Conservation (phyloP, 164 flowering plant species). For the Vitis riparia region DNA sequence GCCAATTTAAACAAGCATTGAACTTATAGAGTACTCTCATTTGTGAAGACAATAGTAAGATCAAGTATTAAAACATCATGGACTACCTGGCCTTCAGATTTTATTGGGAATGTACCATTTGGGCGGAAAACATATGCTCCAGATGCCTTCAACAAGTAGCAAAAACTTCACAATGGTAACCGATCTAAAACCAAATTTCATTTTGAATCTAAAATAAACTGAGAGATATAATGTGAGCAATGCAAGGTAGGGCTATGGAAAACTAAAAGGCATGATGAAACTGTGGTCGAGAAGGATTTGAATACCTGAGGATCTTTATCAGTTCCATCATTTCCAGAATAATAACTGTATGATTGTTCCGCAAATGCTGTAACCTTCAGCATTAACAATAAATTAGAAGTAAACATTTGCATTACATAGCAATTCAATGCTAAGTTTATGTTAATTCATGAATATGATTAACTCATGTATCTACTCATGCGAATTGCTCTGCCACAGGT, state of each 20-base stretch:
- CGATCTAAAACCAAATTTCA: constrained; percentile 3
- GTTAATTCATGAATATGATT: neutral
- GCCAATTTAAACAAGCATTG: neutral
- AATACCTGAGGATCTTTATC: constrained; percentile 76
- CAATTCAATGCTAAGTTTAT: neutral
- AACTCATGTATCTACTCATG: neutral
- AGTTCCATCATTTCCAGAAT: constrained; percentile 64
- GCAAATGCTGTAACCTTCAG: constrained; percentile 51
- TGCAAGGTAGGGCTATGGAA: neutral
- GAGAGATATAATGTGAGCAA: neutral
- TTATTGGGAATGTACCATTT: constrained; percentile 56
- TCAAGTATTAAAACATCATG: neutral
- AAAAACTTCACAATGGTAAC: constrained; percentile 6
- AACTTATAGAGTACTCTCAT: neutral
- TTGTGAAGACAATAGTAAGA: neutral
- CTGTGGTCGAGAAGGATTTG: neutral
- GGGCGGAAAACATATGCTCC: constrained; percentile 98
- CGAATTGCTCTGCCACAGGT: neutral
- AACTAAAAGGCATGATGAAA: neutral
- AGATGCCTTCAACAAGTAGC: constrained; percentile 64
- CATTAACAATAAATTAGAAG: constrained; percentile 4
- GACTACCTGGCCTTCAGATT: constrained; percentile 55
- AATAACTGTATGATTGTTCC: constrained; percentile 67
- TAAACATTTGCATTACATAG: constrained; percentile 2
- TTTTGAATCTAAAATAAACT: neutral